Base-by-base conservation (phyloP, 768 basidiomycete species). In the Suillus paluster region DNA sequence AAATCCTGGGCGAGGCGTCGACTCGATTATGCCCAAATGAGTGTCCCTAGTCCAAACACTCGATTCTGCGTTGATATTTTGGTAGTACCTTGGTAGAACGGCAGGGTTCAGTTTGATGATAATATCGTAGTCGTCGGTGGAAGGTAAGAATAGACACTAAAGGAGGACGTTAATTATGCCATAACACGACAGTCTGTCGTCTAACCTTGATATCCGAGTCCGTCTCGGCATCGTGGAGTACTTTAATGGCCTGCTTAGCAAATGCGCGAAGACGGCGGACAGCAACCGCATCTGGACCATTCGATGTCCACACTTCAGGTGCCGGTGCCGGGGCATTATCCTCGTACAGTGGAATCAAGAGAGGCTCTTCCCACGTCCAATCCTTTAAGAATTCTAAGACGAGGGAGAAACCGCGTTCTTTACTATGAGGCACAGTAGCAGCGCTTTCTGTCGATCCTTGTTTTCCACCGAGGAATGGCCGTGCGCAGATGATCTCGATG, bases 101-200 rank as follows among this genome's bases (percentile, higher is more conserved):
- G 78, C 56, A 0, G 87, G 80, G 46, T 95, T 81, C 23, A 99
- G 83, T 62, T 91, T 84, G 38, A 99, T 79, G 9, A 97, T 66
- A 66, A 98, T 83, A 67, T 97, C 90, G 70, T 97, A 99, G 68
- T 95, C 91, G 3, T 86, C 79, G 3, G 86, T 84, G 0, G 95
- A 92, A 66, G 97, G 94, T 11, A 84, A 78, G 78, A 98, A 97
- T 57, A 99, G 81, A n/a, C 84, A 78, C 95, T 97, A 66, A 7
- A 52, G 54, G 33, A 21, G 19, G 10, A 10, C 1, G 3, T 69
- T 3, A 69, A 61, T 36, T 41, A 11, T n/a, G 5, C 8, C 0
- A 12, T 45, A 50, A n/a, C 8, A 14, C 58, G 21, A 39, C 49
- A 25, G 5, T 9, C 52, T 25, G 63, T 5, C 10, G 60, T 49